Conservation (phyloP, 2,329 filamentous ascomycete genomes). For the Trichophyton equinum region DNA sequence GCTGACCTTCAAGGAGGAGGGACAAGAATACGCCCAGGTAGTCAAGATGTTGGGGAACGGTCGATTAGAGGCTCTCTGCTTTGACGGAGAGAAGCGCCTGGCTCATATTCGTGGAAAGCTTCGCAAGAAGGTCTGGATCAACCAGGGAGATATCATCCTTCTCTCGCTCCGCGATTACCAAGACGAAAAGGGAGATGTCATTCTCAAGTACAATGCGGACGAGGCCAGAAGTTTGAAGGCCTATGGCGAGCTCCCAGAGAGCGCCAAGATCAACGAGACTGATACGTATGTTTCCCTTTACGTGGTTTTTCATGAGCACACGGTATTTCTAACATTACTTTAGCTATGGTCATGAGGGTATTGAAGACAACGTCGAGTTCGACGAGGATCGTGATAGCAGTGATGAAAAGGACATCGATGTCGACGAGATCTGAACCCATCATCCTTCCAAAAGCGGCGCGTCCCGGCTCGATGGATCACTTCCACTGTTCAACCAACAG, state of each 20-base stretch:
- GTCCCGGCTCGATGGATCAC: constrained; percentile 5
- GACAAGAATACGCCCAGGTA: constrained; percentile 81
- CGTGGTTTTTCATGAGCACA: neutral
- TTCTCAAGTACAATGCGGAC: constrained; percentile 90
- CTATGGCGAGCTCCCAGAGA: constrained; percentile 93
- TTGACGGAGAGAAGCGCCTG: constrained; percentile 79
- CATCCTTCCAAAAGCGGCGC: constrained; percentile 2
- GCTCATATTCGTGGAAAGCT: constrained; percentile 90
- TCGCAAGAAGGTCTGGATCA: constrained; percentile 99
- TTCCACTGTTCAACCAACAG: neutral
- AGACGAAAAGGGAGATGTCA: constrained; percentile 85
- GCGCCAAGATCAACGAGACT: constrained; percentile 99
- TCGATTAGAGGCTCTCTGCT: constrained; percentile 83
- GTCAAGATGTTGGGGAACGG: constrained; percentile 95
- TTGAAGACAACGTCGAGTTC: constrained; percentile 98
- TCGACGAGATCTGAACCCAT: constrained; percentile 73
- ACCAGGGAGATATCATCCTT: constrained; percentile 90
- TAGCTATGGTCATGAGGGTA: constrained; percentile 63
- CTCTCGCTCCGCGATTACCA: constrained; percentile 84
- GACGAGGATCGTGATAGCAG: constrained; percentile 71
- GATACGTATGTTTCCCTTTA: constrained; percentile 55
- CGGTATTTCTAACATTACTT: constrained; percentile 5
- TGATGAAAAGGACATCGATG: constrained; percentile 71
- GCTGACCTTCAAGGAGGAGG: constrained; percentile 96
- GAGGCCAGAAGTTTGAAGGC: constrained; percentile 92